Percentiles rank a stretch among this genome's conserved stretches.
Conservation (phyloP, 495 filamentous ascomycete genomes). For the Neurospora africana region DNA sequence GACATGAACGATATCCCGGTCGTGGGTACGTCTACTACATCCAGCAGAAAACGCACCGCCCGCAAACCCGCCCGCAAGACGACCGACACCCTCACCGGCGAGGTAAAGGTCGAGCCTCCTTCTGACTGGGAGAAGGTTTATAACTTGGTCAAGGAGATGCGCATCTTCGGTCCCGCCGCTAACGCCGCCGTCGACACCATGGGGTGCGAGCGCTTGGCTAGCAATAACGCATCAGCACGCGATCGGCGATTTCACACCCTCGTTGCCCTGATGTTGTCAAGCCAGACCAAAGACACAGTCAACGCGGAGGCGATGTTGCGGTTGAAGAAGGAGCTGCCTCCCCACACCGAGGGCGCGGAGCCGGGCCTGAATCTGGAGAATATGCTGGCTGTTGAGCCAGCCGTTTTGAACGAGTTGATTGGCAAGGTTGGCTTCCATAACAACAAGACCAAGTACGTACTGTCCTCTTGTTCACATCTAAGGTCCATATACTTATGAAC, state of each 20-base stretch:
- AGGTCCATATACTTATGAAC: neutral
- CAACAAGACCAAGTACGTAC: conserved; percentile 64
- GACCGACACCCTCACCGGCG: conserved; percentile 44
- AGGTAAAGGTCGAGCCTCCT: conserved; percentile 51
- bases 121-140: conserved; percentile 82
- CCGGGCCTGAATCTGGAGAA: conserved; percentile 62
- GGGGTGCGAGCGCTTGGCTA: conserved; percentile 79
- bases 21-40: conserved; percentile 2
- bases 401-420: conserved; percentile 68
- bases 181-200: conserved; percentile 91
- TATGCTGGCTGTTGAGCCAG: conserved; percentile 62
- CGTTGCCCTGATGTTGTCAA: conserved; percentile 88
- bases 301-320: conserved; percentile 76
- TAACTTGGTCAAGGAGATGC: conserved; percentile 65
- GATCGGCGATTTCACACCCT: conserved; percentile 87
- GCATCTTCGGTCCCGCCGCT: conserved; percentile 47
- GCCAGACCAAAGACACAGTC: conserved; percentile 92
- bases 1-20: conserved; percentile 4
- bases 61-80: conserved; percentile 57
- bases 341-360: conserved; percentile 23
- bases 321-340: conserved; percentile 62
- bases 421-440: conserved; percentile 87
- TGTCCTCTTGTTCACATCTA: neutral
- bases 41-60: conserved; percentile 11
- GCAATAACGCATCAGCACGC: conserved; percentile 36